A percentile compares a stretch with the other conserved stretches of the same genome.
Evolutionary conservation across 352 stramenopile species (phyloP).

Genomic region (Pythium scleroteichum): DNA sequence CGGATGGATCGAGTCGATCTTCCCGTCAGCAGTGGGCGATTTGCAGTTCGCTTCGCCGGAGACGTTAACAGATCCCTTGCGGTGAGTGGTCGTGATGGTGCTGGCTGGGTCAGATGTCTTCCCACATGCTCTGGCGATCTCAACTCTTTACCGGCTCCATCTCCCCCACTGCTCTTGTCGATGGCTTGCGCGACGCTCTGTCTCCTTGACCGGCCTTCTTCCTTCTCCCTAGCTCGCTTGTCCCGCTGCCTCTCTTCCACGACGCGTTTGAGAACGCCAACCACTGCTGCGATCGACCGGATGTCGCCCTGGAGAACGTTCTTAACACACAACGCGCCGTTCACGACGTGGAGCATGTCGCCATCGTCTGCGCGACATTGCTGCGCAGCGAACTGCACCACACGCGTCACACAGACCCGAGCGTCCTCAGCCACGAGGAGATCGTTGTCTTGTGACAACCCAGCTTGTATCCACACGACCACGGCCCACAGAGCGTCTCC

Average conservation of each 20-base stretch:
- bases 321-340: constrained; percentile 39
- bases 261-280: constrained; percentile 47
- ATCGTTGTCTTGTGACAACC: background rate
- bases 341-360: constrained; percentile 53
- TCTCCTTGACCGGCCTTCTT: background rate
- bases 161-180: background rate
- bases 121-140: no score
- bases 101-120: no score
- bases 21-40: no score
- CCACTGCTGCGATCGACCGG: constrained; percentile 45
- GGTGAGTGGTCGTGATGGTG: no score
- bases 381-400: constrained; percentile 46
- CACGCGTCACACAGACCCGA: constrained; percentile 27
- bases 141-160: no score
- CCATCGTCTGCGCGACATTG: constrained; percentile 40
- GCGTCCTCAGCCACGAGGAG: constrained; percentile 4
- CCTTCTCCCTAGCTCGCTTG: background rate
- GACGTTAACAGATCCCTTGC: no score
- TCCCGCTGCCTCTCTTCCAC: background rate
- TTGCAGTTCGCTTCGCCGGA: no score
- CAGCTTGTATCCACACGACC: constrained; percentile 36
- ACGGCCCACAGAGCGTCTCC: constrained; percentile 61
- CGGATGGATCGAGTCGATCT: no score
- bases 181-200: background rate
- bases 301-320: constrained; percentile 38